Conservation (phyloP, 352 stramenopile genomes). For the Globisporangium spiculum region DNA sequence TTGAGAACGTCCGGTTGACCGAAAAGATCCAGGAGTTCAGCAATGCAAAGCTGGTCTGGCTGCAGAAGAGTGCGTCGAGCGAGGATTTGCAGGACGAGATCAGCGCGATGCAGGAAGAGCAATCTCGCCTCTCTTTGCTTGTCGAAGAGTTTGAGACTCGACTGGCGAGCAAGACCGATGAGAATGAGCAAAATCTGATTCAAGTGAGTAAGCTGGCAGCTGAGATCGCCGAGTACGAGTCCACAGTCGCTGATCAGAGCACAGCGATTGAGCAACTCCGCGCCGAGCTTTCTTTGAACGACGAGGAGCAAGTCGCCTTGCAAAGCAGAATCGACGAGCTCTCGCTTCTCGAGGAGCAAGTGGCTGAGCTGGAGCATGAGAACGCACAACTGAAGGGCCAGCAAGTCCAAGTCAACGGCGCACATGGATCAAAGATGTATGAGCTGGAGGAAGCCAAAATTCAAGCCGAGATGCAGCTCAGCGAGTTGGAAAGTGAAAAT, state of each 20-base stretch:
- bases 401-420: background rate
- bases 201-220: conserved; percentile 7
- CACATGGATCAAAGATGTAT: conserved; percentile 6
- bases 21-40: conserved; percentile 18
- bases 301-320: conserved; percentile 18
- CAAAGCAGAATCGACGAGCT: conserved; percentile 18
- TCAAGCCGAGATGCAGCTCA: conserved; percentile 5
- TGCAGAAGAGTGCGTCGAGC: conserved; percentile 24
- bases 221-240: conserved; percentile 18
- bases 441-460: conserved; percentile 12
- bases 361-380: conserved; percentile 11
- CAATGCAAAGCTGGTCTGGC: conserved; percentile 22
- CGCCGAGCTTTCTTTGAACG: conserved; percentile 8
- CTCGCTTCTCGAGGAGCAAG: conserved; percentile 13
- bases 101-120: conserved; percentile 23
- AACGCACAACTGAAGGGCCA: conserved; percentile 7
- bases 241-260: conserved; percentile 16
- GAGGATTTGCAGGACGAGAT: conserved; percentile 27
- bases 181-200: conserved; percentile 9
- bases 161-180: conserved; percentile 22
- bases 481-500: conserved; percentile 1
- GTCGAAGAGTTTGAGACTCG: conserved; percentile 12
- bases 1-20: background rate
- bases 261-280: conserved; percentile 19
- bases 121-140: conserved; percentile 11